These are phyloP conservation scores for Cornus suecica DNA, from an alignment of 148 eudicot genomes.

Conservation along the genomic window DNA sequence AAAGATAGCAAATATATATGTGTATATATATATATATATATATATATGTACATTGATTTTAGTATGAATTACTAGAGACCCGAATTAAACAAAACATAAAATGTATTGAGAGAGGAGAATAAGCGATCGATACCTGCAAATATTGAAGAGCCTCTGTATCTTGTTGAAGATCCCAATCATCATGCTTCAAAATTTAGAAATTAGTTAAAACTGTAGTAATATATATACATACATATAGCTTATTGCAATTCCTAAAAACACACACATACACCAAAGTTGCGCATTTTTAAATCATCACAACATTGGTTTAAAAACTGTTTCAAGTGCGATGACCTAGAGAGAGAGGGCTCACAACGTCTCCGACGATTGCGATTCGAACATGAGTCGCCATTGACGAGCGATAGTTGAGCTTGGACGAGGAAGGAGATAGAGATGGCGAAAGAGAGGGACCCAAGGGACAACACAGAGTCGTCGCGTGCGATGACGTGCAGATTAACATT, in stretches of 20 bases:
- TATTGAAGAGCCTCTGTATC: constrained; percentile 77
- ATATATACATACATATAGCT: too few relatives aligned
- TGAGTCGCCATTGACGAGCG: constrained; percentile 37
- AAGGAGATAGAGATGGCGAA: constrained; percentile 1
- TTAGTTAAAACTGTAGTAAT: too few relatives aligned
- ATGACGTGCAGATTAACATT: constrained; percentile 14
- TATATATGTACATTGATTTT: too few relatives aligned
- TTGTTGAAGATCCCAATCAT: constrained; percentile 61
- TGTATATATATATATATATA: too few relatives aligned
- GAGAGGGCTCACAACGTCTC: constrained; percentile 64
- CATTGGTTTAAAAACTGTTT: not conserved
- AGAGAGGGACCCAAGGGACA: constrained; percentile 1
- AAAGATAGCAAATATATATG: too few relatives aligned
- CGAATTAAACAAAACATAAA: too few relatives aligned
- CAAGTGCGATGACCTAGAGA: not conserved
- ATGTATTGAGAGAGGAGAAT: not conserved
- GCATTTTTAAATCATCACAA: not conserved
- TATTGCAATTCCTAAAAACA: not conserved
- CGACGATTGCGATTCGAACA: constrained; percentile 71
- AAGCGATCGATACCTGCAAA: constrained; percentile 40
- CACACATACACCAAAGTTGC: not conserved
- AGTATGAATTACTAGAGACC: too few relatives aligned
- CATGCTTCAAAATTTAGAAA: constrained; percentile 50
- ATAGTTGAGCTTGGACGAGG: constrained; percentile 15
- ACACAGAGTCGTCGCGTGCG: constrained; percentile 22